Percentiles rank a stretch among this genome's conserved stretches.
Conservation (phyloP, 208 protist genomes). For the Blastocrithidia nonstop region DNA sequence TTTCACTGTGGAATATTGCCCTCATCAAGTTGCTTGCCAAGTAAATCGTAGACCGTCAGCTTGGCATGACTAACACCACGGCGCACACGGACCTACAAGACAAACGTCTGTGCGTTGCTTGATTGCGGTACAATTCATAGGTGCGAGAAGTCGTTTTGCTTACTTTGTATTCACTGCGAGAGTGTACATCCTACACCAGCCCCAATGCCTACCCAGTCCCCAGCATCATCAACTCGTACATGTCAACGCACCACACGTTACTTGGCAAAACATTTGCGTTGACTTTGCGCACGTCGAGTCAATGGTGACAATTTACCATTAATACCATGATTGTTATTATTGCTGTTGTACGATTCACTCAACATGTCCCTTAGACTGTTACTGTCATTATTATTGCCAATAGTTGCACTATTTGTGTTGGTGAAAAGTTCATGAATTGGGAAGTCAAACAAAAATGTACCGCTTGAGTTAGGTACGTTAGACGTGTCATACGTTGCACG, state of each 20-base stretch:
- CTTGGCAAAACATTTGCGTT: no score
- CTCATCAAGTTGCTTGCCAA: constrained; percentile 51
- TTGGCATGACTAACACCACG: constrained; percentile 41
- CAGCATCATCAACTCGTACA: constrained; percentile 52
- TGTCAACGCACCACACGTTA: constrained; percentile 27
- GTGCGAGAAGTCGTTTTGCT: constrained; percentile 56
- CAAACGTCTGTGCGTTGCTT: constrained; percentile 13
- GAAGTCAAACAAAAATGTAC: constrained; percentile 57
- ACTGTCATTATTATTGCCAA: constrained; percentile 8
- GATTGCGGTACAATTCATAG: constrained; percentile 61
- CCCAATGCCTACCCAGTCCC: constrained; percentile 77
- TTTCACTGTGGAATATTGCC: constrained; percentile 75
- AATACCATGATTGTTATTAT: not conserved
- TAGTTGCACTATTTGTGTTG: constrained; percentile 8
- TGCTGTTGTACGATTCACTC: not conserved
- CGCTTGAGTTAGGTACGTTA: constrained; percentile 42
- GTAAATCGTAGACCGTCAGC: constrained; percentile 53
- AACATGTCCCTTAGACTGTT: constrained; percentile 8
- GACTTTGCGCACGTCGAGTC: no score
- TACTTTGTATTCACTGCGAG: constrained; percentile 25
- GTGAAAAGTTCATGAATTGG: constrained; percentile 37
- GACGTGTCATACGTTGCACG: constrained; percentile 9
- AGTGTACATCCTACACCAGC: constrained; percentile 63
- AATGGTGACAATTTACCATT: no score
- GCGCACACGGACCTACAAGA: constrained; percentile 37